Conservation (phyloP, 768 basidiomycete species). For the Strobilomyces echinocephalus region DNA sequence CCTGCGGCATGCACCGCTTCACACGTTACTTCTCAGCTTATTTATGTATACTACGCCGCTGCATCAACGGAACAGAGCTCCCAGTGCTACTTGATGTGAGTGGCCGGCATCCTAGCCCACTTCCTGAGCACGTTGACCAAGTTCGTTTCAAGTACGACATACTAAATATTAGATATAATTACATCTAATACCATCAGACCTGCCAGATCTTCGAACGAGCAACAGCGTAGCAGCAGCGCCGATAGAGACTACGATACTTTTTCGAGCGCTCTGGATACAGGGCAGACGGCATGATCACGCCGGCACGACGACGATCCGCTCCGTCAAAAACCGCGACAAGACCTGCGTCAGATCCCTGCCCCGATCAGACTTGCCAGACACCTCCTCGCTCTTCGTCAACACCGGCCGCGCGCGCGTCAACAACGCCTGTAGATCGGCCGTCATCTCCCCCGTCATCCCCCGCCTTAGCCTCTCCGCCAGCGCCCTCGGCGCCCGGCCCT, state of each 20-base stretch:
- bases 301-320: slow-evolving; percentile 45
- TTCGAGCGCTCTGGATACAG: neutral
- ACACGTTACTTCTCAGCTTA: too few relatives aligned
- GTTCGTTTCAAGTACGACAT: too few relatives aligned
- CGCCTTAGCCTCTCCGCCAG: slow-evolving; percentile 64
- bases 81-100: too few relatives aligned
- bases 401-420: slow-evolving; percentile 62
- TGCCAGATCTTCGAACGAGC: too few relatives aligned
- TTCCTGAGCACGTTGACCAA: too few relatives aligned
- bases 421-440: slow-evolving; percentile 61
- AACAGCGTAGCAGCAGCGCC: too few relatives aligned
- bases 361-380: slow-evolving; percentile 37
- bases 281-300: slow-evolving; percentile 24
- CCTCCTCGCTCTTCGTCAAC: slow-evolving; percentile 52
- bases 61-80: too few relatives aligned
- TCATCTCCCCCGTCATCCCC: slow-evolving; percentile 80
- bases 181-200: too few relatives aligned
- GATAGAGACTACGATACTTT: neutral
- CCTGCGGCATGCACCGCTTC: too few relatives aligned
- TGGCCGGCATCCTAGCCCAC: too few relatives aligned
- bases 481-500: slow-evolving; percentile 42
- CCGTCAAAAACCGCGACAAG: slow-evolving; percentile 61
- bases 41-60: too few relatives aligned
- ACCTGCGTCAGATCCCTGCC: slow-evolving; percentile 55
- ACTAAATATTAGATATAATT: too few relatives aligned